Conservation (phyloP, 2,329 filamentous ascomycete species). For the Drechslerella dactyloides region DNA sequence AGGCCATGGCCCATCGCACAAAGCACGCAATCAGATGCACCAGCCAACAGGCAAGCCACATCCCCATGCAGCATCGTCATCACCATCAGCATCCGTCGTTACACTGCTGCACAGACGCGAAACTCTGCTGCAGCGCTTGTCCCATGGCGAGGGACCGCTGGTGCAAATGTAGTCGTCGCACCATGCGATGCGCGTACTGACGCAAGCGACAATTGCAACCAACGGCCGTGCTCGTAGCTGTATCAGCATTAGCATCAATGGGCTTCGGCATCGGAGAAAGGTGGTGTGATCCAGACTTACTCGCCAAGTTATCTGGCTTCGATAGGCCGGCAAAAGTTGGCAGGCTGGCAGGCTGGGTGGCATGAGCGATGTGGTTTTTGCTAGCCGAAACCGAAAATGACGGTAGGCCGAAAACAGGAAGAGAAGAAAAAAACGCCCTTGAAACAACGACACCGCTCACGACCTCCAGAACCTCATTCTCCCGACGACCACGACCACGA, state of each 20-base stretch:
- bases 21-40: too few species aligned
- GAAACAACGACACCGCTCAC: slow-evolving; percentile 37
- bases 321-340: background rate
- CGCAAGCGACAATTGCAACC: too few species aligned
- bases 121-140: too few species aligned
- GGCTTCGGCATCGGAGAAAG: background rate
- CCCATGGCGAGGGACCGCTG: too few species aligned
- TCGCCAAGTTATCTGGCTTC: background rate
- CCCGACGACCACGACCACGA: background rate
- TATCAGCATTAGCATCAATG: background rate
- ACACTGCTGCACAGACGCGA: too few species aligned
- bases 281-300: slow-evolving; percentile 9
- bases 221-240: too few species aligned
- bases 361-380: slow-evolving; percentile 33
- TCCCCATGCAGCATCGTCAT: too few species aligned
- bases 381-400: slow-evolving; percentile 20
- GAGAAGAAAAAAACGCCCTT: slow-evolving; percentile 17
- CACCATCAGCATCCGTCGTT: too few species aligned
- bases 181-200: too few species aligned
- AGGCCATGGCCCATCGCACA: too few species aligned
- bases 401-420: slow-evolving; percentile 9
- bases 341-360: slow-evolving; percentile 23
- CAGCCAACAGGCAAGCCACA: too few species aligned
- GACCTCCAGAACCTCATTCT: slow-evolving; percentile 20
- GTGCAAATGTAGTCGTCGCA: too few species aligned